A percentile compares a stretch with the other conserved stretches of the same genome.
These are phyloP conservation scores for Pyrus betulifolia DNA, from an alignment of 306 rosid species.

Conservation along the genomic window DNA sequence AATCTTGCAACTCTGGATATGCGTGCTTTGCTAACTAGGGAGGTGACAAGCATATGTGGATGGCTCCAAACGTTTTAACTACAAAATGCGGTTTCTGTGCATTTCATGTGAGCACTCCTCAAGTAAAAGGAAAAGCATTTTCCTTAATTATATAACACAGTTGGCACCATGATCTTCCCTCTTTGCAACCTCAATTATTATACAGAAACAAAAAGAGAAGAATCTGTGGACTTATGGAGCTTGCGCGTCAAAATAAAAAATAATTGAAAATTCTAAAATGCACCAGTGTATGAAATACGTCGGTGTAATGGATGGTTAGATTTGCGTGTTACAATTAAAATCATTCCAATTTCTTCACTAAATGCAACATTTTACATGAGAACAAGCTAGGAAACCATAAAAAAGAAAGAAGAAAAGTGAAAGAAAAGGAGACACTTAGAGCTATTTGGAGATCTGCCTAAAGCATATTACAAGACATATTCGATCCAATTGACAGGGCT, in stretches of 20 bases:
- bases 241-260: background rate
- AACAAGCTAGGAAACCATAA: background rate
- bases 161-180: constrained; percentile 6
- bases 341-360: background rate
- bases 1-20: background rate
- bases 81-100: background rate
- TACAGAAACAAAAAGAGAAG: background rate
- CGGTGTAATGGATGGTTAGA: background rate
- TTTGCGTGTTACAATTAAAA: too few species aligned
- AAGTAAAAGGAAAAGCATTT: background rate
- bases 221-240: background rate
- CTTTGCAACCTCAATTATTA: background rate
- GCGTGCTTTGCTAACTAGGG: background rate
- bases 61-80: background rate
- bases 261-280: too few species aligned
- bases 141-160: background rate
- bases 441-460: background rate
- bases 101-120: background rate
- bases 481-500: background rate
- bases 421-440: background rate
- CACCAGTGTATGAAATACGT: background rate
- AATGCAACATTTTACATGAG: background rate
- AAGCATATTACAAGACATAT: background rate
- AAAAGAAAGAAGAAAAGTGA: background rate
- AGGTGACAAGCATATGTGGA: background rate